These are phyloP conservation scores for Boletus vinaceobasis DNA, from an alignment of 768 basidiomycete genomes.

Conservation along the genomic window DNA sequence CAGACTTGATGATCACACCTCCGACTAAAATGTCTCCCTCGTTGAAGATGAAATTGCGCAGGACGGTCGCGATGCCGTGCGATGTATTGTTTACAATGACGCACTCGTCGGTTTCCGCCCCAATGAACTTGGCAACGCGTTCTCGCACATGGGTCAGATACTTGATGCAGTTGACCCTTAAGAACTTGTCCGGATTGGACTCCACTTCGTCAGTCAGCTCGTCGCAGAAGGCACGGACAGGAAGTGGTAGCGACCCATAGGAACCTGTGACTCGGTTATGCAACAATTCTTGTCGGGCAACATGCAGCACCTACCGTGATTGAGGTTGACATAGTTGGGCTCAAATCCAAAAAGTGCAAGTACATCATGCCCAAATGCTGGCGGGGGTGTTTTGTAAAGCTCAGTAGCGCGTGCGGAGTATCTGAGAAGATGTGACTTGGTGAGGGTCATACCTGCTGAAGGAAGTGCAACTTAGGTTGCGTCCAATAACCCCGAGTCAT, in stretches of 20 bases:
- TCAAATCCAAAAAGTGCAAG: conserved; percentile 56
- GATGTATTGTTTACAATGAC: conserved; percentile 40
- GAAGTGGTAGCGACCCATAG: conserved; percentile 53
- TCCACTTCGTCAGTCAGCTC: conserved; percentile 44
- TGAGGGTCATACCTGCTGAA: conserved; percentile 2
- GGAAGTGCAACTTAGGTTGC: neutral
- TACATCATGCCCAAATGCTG: conserved; percentile 54
- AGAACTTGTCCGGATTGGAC: conserved; percentile 55
- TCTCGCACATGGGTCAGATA: conserved; percentile 40
- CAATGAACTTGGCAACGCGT: conserved; percentile 47
- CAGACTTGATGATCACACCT: conserved; percentile 21
- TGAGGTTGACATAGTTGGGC: conserved; percentile 59
- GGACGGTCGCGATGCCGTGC: conserved; percentile 53
- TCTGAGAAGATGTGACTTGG: neutral
- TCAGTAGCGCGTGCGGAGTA: neutral
- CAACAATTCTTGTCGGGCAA: neutral
- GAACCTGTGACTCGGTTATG: conserved; percentile 41
- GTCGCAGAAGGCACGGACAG: conserved; percentile 46
- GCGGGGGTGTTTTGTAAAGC: conserved; percentile 28
- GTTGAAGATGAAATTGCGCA: conserved; percentile 53
- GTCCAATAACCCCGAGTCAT: too few species aligned
- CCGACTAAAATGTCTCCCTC: conserved; percentile 62
- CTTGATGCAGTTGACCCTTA: conserved; percentile 35
- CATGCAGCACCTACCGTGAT: conserved; percentile 47
- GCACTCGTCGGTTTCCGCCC: conserved; percentile 55